Conservation (phyloP, 768 basidiomycete genomes). For the Trametes cubensis region DNA sequence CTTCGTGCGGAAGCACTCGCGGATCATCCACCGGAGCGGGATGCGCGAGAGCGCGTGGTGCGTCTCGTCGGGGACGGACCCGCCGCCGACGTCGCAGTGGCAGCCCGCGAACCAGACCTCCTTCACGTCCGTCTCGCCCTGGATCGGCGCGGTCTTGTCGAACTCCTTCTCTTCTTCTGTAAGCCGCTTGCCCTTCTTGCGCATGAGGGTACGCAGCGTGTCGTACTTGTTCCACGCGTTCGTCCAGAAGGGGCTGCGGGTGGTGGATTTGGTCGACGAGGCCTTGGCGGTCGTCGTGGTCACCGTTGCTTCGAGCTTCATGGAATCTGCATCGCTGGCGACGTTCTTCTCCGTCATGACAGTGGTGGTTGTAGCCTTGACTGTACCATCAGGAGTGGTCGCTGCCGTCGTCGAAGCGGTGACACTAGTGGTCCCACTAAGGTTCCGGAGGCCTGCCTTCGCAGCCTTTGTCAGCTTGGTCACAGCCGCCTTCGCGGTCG, state of each 20-base stretch:
- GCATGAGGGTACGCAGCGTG: constrained; percentile 30
- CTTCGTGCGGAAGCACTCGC: constrained; percentile 53
- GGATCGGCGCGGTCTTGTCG: constrained; percentile 35
- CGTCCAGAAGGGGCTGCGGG: constrained; percentile 10
- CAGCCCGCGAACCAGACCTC: constrained; percentile 85
- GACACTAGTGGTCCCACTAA: neutral
- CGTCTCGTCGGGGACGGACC: constrained; percentile 59
- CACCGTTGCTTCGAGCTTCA: neutral
- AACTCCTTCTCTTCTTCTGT: constrained; percentile 45
- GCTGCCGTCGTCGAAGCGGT: constrained; percentile 2
- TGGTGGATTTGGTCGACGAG: neutral
- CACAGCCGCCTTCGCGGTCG: neutral
- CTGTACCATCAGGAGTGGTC: constrained; percentile 12
- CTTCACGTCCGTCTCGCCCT: constrained; percentile 55
- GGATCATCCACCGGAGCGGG: constrained; percentile 61
- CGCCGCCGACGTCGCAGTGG: constrained; percentile 79
- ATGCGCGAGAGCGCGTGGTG: constrained; percentile 68
- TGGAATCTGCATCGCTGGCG: neutral
- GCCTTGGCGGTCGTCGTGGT: neutral
- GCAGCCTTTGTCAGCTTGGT: neutral
- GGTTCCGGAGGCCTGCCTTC: constrained; percentile 1
- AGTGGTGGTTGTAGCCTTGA: neutral
- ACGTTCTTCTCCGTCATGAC: neutral
- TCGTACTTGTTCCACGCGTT: constrained; percentile 5
- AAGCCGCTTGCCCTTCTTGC: constrained; percentile 24